phyloP scores from a whole-genome alignment of 2,329 filamentous ascomycete species.

The Triangularia setosa region DNA sequence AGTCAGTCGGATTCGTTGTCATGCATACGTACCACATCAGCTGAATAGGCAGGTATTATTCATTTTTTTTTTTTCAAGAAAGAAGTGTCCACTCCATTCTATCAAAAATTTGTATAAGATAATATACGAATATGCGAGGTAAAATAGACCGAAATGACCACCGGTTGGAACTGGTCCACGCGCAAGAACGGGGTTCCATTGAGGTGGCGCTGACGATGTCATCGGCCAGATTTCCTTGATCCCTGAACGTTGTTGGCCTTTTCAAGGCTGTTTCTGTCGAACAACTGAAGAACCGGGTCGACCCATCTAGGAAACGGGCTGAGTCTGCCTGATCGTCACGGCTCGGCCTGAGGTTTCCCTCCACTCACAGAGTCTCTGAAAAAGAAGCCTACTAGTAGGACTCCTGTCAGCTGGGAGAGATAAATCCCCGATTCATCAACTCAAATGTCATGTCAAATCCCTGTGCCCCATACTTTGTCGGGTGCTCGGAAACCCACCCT shows the following conservation, averaged over 20 bases:
- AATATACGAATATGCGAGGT: neutral
- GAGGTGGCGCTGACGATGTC: conserved; percentile 5
- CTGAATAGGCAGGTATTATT: neutral
- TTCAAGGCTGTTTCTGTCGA: conserved; percentile 2
- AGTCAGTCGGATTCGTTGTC: neutral
- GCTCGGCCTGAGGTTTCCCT: neutral
- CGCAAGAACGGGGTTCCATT: conserved; percentile 1
- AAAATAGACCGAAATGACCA: conserved; percentile 1
- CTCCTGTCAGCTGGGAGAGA: neutral
- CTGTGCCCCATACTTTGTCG: neutral
- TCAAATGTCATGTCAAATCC: neutral
- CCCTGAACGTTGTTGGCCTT: neutral
- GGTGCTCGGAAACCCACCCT: neutral
- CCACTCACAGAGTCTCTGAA: neutral
- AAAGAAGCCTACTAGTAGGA: too few relatives aligned
- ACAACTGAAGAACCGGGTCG: conserved; percentile 5
- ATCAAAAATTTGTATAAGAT: neutral
- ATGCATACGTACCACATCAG: neutral
- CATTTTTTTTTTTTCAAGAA: neutral
- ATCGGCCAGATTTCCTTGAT: conserved; percentile 9
- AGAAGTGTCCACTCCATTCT: neutral
- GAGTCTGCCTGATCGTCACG: conserved; percentile 3
- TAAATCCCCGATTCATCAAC: neutral
- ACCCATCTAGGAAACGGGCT: neutral
- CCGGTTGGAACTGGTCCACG: neutral